Base-by-base conservation (phyloP, 495 filamentous ascomycete genomes). In the Penicillium canescens region DNA sequence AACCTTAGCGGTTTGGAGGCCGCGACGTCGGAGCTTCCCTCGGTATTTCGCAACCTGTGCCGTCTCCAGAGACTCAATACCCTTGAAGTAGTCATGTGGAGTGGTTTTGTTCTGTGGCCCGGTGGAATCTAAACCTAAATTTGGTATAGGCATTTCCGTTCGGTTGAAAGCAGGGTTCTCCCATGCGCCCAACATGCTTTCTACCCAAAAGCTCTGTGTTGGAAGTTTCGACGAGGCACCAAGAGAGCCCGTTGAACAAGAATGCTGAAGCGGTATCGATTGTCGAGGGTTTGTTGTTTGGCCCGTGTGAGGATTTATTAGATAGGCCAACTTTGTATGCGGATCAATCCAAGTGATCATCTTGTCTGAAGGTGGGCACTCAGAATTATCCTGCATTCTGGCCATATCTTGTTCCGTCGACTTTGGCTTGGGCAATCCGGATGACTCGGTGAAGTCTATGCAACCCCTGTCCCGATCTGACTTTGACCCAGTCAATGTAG, bases 311-410 rank as follows among this genome's bases (percentile, higher is more conserved):
- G 74, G 63, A 59, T 89, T 84, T 16, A 91, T 69, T 14, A 79
- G 61, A 45, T 84, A 78, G 5, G 59, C 76, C 52, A 77, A 72
- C 50, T 83, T 86, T 4, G 86, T 89, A 8, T 66, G 54, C 3
- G 87, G 89, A 57, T 94, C 82, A n/a, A 70, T 72, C 91, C 89
- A 95, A 20, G 72, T 54, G 11, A 89, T 71, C 1, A 73, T 63
- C 3, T 72, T 67, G 38, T 78, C 75, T 12, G 47, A 16, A 1
- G 51, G 14, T 2, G 44, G n/a, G 21, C 48, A n/a, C 4, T 9
- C 42, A 16, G 16, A n/a, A 16, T 9, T 9, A 20, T 28, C 16
- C 16, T 31, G 4, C 26, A 4, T n/a, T 14, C 11, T 26, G 14
- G 7, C 31, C 3, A 13, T 33, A 9, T 39, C n/a, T 26, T 18